Base-by-base conservation (phyloP, 2,329 filamentous ascomycete genomes). In the Thermothelomyces thermophilus region DNA sequence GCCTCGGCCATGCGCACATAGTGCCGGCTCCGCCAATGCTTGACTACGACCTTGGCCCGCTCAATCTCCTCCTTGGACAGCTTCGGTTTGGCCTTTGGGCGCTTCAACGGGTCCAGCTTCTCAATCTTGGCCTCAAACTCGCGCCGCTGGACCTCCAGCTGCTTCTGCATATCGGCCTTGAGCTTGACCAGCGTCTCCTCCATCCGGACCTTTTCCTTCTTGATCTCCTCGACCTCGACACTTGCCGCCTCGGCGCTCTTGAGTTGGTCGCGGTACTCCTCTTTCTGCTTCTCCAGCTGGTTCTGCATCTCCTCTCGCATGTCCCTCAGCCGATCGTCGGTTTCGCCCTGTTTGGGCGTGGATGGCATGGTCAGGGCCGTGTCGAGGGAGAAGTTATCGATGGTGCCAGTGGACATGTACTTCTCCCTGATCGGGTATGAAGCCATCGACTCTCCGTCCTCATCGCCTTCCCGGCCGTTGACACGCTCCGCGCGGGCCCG, bases 321-420 rank as follows among this genome's bases (percentile, higher is more conserved):
- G 49, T 87, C 80, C 53, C 81, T 83, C 55, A 95, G 71, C 53
- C 77, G 80, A 22, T 91, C 85, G 41, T 91, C 89, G 0, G 83
- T 79, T 49, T 90, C 88, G 20, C 78, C 80, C 53, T 86, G 83
- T 53, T 82, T 87, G 2, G 93, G 93, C 0, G 91, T 97, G 0
- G 90, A 94, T 2, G 93, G 93, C 76, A 96, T 90, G 0, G 93
- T 98, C 44, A 98, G 75, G 11, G 84, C 86, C 1, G 93, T 98
- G 64, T 98, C 93, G 14, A 98, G 75, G 2, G 91, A 97, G 62
- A 96, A 93, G 64, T 95, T 96, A 68, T 98, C 93, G 46, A 97
- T 77, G 0, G 91, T 96, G 2, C 91, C 91, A 48, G 86, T 93
- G 2, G 90, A 96, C 72, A 95, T 80, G 67, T 97, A 97, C 63